Conservation (phyloP, 2,329 filamentous ascomycete species). For the Gnomoniopsis smithogilvyi region DNA sequence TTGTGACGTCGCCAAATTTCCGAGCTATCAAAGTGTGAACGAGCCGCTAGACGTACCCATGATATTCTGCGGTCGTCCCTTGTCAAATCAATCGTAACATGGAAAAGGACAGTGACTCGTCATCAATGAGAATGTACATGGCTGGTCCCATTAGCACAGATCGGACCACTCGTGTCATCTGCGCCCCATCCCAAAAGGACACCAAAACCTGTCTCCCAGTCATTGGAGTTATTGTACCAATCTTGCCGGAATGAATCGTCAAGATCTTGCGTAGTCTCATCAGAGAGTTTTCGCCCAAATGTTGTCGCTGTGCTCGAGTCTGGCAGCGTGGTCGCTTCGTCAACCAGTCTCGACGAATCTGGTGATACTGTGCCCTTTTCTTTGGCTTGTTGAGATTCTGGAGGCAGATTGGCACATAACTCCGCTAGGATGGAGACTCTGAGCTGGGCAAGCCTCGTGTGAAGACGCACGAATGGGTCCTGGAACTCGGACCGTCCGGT, state of each 20-base stretch:
- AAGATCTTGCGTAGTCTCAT: neutral
- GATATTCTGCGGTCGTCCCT: too few relatives aligned
- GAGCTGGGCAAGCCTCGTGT: constrained; percentile 6
- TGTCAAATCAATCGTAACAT: too few relatives aligned
- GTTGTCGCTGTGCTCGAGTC: neutral
- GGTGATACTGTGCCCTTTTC: neutral
- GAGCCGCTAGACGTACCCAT: too few relatives aligned
- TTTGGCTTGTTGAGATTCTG: neutral
- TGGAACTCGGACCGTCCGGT: neutral
- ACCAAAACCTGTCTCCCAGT: constrained; percentile 12
- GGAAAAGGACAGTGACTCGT: too few relatives aligned
- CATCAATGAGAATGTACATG: neutral
- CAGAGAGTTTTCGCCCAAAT: neutral
- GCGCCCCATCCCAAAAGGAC: constrained; percentile 10
- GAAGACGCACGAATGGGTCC: constrained; percentile 7
- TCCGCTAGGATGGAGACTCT: constrained; percentile 7
- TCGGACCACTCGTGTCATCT: neutral
- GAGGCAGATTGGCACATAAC: constrained; percentile 4
- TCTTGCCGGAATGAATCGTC: constrained; percentile 15
- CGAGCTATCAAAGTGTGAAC: too few relatives aligned
- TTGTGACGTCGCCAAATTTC: too few relatives aligned
- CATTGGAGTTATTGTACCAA: neutral
- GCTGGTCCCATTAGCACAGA: neutral
- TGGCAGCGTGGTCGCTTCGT: neutral
- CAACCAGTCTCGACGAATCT: neutral